A percentile compares a stretch with the other conserved stretches of the same genome.
phyloP scores from a whole-genome alignment of 768 basidiomycete species.

The Hygrocybe coccinea region DNA sequence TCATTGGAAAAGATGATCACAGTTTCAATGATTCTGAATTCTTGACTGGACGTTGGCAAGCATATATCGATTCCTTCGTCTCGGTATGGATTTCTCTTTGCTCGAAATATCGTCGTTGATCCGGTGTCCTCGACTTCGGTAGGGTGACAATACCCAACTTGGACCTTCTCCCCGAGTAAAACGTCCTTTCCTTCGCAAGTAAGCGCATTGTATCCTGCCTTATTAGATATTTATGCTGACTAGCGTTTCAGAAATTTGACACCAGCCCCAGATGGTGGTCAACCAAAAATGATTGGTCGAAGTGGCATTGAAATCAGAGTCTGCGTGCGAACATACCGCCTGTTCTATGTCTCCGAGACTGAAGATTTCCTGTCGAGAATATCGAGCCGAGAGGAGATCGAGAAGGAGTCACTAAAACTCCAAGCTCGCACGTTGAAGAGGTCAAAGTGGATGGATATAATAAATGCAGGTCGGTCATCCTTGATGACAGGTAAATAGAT shows the following conservation, averaged over 20 bases:
- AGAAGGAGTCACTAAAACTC: background rate
- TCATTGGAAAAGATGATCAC: slow-evolving; percentile 76
- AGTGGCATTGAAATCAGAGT: slow-evolving; percentile 78
- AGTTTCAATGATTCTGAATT: slow-evolving; percentile 73
- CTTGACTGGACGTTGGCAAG: slow-evolving; percentile 71
- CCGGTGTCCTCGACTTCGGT: background rate
- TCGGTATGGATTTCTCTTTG: slow-evolving; percentile 41
- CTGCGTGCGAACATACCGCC: slow-evolving; percentile 74
- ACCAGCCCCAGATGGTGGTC: slow-evolving; percentile 29
- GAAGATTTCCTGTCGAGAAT: slow-evolving; percentile 50
- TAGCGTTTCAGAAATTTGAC: slow-evolving; percentile 37
- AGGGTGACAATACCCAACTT: slow-evolving; percentile 58
- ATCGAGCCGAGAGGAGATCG: background rate
- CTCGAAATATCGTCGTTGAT: background rate
- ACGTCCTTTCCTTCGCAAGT: slow-evolving; percentile 67
- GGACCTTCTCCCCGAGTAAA: slow-evolving; percentile 43
- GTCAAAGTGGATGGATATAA: slow-evolving; percentile 5
- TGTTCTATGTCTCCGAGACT: slow-evolving; percentile 71
- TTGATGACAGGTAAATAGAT: background rate
- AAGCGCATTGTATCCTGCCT: slow-evolving; percentile 16
- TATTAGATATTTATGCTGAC: background rate
- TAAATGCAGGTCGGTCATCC: background rate
- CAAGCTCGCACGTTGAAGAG: background rate
- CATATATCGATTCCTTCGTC: slow-evolving; percentile 73
- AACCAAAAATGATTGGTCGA: slow-evolving; percentile 44